Evolutionary conservation across 495 filamentous ascomycete species (phyloP), one percentile per base, ranked within the genome.

Genomic region (Thermothielavioides terrestris): DNA sequence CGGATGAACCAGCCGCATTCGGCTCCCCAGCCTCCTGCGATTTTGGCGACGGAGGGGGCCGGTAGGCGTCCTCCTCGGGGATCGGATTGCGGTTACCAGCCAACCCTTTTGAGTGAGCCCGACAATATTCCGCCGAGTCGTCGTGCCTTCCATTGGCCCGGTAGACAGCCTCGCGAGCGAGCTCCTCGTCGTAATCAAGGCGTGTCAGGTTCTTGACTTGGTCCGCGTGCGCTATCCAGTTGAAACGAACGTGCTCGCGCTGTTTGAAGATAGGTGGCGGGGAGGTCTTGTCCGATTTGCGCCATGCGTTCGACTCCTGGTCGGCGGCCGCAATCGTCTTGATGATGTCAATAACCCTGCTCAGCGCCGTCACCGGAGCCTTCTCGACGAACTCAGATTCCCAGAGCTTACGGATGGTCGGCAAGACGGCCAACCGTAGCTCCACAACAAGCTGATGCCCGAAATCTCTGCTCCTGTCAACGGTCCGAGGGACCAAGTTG

Each of bases 401-500:
- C 94, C 94, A 99, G 46, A 96, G 78, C 21, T 80, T 75, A 44
- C 74, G 79, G 39, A 88, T 76, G 46, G 85, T 81, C 1, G 89
- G 87, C n/a, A 96, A 63, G 37, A 96, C 80, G 25, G 83, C 77
- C 72, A 87, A 80, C 38, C 90, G 81, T 36, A 97, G 68, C 61
- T 97, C 92, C 27, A 99, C 84, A 10, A 95, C 62, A 48, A 97
- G 85, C 59, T 97, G 92, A 6, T 75, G 72, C 6, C 82, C 69
- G 14, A 81, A 75, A 57, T 94, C 85, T 7, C 78, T 66, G 25
- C 75, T 77, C 26, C 76, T 72, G 30, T 79, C 75, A 20, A 81
- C 74, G 26, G 74, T 74, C 20, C 64, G 59, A 6, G 59, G 53
- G 4, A 75, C 62, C 54, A 95, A 75, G 31, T 80, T 75, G 39